These are phyloP conservation scores for Ogataea zsoltii DNA, from an alignment of 805 yeast genomes.

Conservation along the genomic window DNA sequence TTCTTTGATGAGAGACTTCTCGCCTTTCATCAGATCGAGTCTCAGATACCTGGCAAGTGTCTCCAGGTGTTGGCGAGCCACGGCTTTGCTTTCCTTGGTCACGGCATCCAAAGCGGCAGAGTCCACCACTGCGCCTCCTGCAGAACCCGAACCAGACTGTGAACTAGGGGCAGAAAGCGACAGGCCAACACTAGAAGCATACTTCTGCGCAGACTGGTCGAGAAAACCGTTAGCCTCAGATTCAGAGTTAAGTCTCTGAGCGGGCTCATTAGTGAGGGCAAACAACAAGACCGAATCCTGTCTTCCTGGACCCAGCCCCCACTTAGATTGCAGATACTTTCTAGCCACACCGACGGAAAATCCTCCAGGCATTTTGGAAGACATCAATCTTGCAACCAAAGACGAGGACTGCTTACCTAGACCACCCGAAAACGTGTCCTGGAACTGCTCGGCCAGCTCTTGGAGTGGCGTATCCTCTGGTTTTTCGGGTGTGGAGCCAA, in stretches of 20 bases:
- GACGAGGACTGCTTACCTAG: constrained; percentile 94
- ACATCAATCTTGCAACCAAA: constrained; percentile 83
- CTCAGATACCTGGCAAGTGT: constrained; percentile 93
- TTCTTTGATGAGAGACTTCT: constrained; percentile 77
- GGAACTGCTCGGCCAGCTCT: constrained; percentile 94
- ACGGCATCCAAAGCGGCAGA: constrained; percentile 91
- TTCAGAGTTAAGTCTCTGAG: constrained; percentile 82
- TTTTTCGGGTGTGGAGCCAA: constrained; percentile 97
- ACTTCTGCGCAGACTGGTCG: constrained; percentile 79
- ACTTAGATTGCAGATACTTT: constrained; percentile 86
- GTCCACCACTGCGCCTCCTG: constrained; percentile 88
- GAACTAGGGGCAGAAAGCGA: constrained; percentile 69
- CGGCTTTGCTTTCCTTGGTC: constrained; percentile 65
- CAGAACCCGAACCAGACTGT: constrained; percentile 49
- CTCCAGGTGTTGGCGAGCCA: constrained; percentile 84
- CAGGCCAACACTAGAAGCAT: constrained; percentile 81
- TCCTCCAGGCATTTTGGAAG: constrained; percentile 99
- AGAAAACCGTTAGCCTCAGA: constrained; percentile 88
- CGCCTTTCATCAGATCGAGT: constrained; percentile 88
- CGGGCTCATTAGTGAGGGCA: constrained; percentile 89
- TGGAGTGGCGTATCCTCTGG: constrained; percentile 97
- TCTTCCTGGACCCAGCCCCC: constrained; percentile 92
- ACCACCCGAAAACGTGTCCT: constrained; percentile 83
- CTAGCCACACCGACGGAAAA: constrained; percentile 90
- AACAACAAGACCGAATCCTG: constrained; percentile 86